Conservation (phyloP, 768 basidiomycete species). For the Auricularia heimuer region DNA sequence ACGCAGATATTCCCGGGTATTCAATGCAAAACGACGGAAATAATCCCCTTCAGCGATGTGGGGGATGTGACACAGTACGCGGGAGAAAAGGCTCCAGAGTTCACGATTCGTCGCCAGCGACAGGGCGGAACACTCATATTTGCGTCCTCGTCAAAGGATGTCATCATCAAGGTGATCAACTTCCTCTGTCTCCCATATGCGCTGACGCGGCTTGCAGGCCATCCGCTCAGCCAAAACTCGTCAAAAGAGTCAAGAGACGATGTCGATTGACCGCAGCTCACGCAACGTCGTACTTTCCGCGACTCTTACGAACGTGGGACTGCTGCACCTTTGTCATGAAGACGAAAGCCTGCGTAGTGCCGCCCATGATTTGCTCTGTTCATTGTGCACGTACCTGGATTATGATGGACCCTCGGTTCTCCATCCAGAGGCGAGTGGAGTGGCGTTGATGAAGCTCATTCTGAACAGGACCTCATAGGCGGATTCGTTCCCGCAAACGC, state of each 20-base stretch:
- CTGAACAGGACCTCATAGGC: conserved; percentile 28
- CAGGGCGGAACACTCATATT: conserved; percentile 70
- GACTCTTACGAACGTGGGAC: conserved; percentile 75
- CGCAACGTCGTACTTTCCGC: conserved; percentile 80
- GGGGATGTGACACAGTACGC: conserved; percentile 82
- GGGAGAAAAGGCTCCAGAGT: conserved; percentile 58
- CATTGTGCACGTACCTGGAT: conserved; percentile 67
- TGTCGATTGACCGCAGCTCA: conserved; percentile 52
- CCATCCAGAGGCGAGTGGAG: conserved; percentile 41
- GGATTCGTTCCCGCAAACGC: conserved; percentile 63
- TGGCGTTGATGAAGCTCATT: neutral
- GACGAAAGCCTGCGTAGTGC: conserved; percentile 72
- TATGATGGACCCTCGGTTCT: conserved; percentile 65
- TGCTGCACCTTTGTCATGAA: conserved; percentile 63
- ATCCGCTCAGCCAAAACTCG: conserved; percentile 69
- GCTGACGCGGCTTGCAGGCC: conserved; percentile 29
- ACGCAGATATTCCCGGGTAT: conserved; percentile 56
- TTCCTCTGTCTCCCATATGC: neutral
- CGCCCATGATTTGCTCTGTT: conserved; percentile 69
- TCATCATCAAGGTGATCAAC: conserved; percentile 50
- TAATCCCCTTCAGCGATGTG: conserved; percentile 69
- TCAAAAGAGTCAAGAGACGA: conserved; percentile 39
- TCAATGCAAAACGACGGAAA: conserved; percentile 70
- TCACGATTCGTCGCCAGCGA: conserved; percentile 65
- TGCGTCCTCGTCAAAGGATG: conserved; percentile 57